Evolutionary conservation across 2,329 filamentous ascomycete genomes (phyloP).

Genomic region (Claviceps sp.): DNA sequence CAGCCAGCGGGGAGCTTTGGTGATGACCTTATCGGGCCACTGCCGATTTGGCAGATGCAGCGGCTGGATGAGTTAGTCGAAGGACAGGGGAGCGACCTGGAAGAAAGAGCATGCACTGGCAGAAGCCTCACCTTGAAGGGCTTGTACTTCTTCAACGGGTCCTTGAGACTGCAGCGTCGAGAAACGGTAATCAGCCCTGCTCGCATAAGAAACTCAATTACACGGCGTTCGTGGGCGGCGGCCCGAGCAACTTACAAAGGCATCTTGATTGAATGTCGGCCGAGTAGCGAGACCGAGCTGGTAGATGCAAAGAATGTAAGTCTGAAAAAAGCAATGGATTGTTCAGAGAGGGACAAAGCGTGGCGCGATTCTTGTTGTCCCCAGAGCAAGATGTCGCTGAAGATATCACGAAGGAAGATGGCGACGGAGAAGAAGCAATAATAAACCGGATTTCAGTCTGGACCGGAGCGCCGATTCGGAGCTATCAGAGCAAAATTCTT

Average conservation of each 20-base stretch:
- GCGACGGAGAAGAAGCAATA: too few species aligned
- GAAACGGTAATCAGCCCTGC: not conserved
- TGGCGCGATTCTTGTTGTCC: not conserved
- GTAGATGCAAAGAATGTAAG: not conserved
- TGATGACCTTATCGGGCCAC: conserved; percentile 74
- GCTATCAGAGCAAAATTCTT: too few species aligned
- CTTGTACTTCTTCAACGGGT: not conserved
- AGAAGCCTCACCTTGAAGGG: not conserved
- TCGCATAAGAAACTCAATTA: not conserved
- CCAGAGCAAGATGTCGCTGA: too few species aligned
- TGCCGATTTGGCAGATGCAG: conserved; percentile 47
- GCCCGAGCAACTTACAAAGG: not conserved
- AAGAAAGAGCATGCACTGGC: not conserved
- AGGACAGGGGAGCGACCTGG: not conserved
- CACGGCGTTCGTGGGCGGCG: not conserved
- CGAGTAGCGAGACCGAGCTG: not conserved
- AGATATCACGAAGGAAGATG: too few species aligned
- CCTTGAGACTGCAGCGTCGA: not conserved
- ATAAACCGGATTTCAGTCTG: too few species aligned
- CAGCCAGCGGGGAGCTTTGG: conserved; percentile 82
- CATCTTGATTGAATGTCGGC: not conserved
- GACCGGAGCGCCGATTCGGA: too few species aligned
- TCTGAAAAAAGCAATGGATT: not conserved
- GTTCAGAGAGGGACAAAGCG: not conserved
- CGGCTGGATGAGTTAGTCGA: not conserved